Evolutionary conservation across 192 early-diverging fungal species (phyloP).

Genomic region (Coemansia sp.): DNA sequence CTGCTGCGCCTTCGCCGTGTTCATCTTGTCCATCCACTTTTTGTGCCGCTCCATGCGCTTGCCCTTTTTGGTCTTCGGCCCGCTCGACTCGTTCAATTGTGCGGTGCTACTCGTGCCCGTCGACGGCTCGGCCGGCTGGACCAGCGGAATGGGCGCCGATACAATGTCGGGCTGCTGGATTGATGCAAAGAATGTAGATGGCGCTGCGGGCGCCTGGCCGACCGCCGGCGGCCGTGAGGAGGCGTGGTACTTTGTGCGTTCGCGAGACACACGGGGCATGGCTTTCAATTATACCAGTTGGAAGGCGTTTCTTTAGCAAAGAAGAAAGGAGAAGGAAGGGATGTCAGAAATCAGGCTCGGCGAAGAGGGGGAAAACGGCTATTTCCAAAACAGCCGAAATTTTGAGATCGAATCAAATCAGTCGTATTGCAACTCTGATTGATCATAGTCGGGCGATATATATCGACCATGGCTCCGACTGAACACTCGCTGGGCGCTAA

Average conservation of each 20-base stretch:
- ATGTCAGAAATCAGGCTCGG: too few species aligned
- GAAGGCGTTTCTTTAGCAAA: too few species aligned
- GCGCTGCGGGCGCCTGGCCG: neutral
- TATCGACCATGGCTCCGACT: too few species aligned
- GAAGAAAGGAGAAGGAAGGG: too few species aligned
- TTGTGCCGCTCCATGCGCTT: slow-evolving; percentile 57
- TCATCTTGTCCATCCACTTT: slow-evolving; percentile 63
- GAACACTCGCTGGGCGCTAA: too few species aligned
- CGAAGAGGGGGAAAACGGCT: too few species aligned
- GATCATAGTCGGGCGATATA: too few species aligned
- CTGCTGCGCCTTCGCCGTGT: slow-evolving; percentile 48
- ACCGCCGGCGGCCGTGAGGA: neutral
- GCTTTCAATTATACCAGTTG: too few species aligned
- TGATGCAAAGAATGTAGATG: neutral
- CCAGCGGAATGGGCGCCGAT: slow-evolving; percentile 11
- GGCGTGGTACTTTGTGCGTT: slow-evolving; percentile 26
- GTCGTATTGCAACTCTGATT: too few species aligned
- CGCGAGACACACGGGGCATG: slow-evolving; percentile 25
- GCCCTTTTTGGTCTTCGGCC: slow-evolving; percentile 42
- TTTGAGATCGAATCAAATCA: too few species aligned
- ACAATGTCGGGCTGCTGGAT: slow-evolving; percentile 1
- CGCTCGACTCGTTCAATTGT: neutral
- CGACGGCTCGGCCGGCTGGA: neutral
- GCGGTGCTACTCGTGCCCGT: neutral
- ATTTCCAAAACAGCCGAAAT: too few species aligned